A percentile compares a stretch with the other conserved stretches of the same genome.
Evolutionary conservation across 331 rosid genomes (phyloP).

Genomic region (Quercus lobata): DNA sequence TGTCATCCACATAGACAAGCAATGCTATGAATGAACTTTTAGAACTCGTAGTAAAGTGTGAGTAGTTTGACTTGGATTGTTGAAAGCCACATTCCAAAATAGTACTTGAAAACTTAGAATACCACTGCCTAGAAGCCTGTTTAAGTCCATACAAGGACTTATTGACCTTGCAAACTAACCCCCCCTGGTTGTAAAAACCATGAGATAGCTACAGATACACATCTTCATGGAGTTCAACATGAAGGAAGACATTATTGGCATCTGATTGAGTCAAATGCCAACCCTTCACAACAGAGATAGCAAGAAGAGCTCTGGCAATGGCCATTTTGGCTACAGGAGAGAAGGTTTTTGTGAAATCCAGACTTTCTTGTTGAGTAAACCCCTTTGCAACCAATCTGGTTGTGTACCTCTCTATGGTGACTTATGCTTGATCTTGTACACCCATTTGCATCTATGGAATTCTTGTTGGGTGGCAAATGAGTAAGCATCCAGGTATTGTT

Average conservation of each 20-base stretch:
- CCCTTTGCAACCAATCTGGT: neutral
- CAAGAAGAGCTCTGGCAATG: neutral
- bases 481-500: neutral
- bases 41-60: neutral
- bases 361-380: neutral
- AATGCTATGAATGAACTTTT: no score
- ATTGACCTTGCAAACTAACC: neutral
- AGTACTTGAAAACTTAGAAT: neutral
- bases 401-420: neutral
- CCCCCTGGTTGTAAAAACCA: neutral
- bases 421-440: neutral
- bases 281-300: neutral
- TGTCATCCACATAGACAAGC: no score
- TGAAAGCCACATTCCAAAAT: neutral
- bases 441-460: neutral
- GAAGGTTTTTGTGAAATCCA: neutral
- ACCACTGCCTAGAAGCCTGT: neutral
- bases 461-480: neutral
- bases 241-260: no score
- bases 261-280: no score
- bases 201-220: no score
- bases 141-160: neutral
- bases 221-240: no score
- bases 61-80: neutral
- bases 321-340: neutral